Conservation (phyloP, 352 stramenopile species). For the Globisporangium cylindrosporum region DNA sequence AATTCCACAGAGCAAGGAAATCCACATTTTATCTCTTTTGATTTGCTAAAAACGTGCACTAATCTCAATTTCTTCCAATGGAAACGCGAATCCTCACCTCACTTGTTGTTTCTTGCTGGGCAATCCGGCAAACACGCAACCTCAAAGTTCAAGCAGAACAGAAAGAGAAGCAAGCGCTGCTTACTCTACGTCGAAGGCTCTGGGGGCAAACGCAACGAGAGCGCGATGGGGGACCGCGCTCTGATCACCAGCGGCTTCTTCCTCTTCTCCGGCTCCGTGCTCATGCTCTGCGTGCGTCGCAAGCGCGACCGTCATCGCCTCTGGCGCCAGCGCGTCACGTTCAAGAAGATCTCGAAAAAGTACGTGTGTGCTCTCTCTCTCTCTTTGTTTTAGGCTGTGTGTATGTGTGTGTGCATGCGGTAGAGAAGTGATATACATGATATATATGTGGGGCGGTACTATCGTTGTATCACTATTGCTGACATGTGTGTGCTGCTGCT, state of each 20-base stretch:
- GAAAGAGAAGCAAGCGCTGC: not conserved
- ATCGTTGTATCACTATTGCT: not conserved
- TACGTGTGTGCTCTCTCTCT: constrained; percentile 18
- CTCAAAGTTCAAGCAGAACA: constrained; percentile 3
- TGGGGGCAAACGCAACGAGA: not conserved
- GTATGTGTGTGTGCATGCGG: too few relatives aligned
- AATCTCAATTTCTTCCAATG: not conserved
- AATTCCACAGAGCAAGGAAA: not conserved
- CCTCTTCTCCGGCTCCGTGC: constrained; percentile 64
- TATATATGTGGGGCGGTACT: not conserved
- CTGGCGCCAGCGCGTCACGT: constrained; percentile 72
- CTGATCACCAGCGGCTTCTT: constrained; percentile 66
- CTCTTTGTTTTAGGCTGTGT: too few relatives aligned
- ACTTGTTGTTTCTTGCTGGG: not conserved
- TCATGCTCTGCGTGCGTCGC: constrained; percentile 58
- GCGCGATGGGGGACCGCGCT: constrained; percentile 25
- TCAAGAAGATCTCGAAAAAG: constrained; percentile 88
- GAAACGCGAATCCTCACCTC: not conserved
- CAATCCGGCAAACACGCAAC: not conserved
- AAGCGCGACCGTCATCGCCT: constrained; percentile 64
- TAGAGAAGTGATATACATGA: too few relatives aligned
- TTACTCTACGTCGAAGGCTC: not conserved
- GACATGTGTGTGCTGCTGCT: not conserved
- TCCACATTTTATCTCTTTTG: not conserved
- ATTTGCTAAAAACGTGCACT: not conserved